Percentiles rank a stretch among this genome's conserved stretches.
Evolutionary conservation across 2,329 filamentous ascomycete species (phyloP).

Genomic region (Talaromyces sp.): DNA sequence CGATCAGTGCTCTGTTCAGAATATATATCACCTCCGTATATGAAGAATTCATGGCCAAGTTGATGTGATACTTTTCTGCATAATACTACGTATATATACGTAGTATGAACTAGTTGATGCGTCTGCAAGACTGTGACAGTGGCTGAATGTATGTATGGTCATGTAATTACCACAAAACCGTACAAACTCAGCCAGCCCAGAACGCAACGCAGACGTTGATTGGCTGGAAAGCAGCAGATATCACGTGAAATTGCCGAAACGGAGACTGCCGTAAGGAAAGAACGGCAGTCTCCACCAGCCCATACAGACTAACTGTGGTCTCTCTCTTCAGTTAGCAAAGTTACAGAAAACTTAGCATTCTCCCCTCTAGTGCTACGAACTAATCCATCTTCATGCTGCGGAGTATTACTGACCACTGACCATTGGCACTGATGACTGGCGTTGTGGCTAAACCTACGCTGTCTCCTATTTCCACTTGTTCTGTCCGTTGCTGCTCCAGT

Average conservation of each 20-base stretch:
- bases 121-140: not conserved
- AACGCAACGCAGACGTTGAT: not conserved
- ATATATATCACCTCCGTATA: not conserved
- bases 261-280: not conserved
- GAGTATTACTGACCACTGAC: not conserved
- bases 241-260: not conserved
- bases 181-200: not conserved
- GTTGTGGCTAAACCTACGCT: constrained; percentile 8
- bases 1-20: not conserved
- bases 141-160: not conserved
- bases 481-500: not conserved
- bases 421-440: not conserved
- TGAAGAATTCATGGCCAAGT: not conserved
- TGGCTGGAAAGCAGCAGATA: not conserved
- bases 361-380: not conserved
- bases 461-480: constrained; percentile 3
- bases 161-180: not conserved
- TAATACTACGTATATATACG: too few relatives aligned
- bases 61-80: too few relatives aligned
- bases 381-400: not conserved
- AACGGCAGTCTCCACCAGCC: not conserved
- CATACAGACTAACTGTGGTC: not conserved
- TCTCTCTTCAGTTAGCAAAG: not conserved
- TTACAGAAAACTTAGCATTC: constrained; percentile 3
- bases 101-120: not conserved